phyloP scores from a whole-genome alignment of 2,329 filamentous ascomycete genomes.

The Emydomyces testavorans region DNA sequence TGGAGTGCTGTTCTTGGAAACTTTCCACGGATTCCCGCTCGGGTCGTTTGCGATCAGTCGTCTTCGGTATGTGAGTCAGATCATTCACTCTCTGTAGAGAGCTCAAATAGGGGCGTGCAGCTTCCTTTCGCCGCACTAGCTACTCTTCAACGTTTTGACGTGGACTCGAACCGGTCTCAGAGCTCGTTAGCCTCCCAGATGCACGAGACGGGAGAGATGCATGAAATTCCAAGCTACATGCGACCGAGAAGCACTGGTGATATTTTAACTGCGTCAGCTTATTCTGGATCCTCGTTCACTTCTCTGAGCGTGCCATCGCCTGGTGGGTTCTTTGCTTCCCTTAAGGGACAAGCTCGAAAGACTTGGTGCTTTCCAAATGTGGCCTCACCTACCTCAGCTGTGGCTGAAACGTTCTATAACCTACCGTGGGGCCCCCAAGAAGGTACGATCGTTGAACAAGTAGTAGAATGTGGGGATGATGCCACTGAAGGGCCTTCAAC shows the following conservation, averaged over 20 bases:
- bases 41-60: conserved; percentile 18
- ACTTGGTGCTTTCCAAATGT: conserved; percentile 62
- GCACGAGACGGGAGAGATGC: conserved; percentile 47
- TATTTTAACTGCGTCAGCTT: conserved; percentile 42
- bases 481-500: conserved; percentile 26
- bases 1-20: conserved; percentile 46
- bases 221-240: conserved; percentile 46
- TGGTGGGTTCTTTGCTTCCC: conserved; percentile 77
- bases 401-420: conserved; percentile 85
- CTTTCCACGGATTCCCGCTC: conserved; percentile 32
- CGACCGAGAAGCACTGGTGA: conserved; percentile 35
- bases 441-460: conserved; percentile 49
- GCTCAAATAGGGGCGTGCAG: conserved; percentile 46
- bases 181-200: conserved; percentile 34
- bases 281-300: conserved; percentile 60
- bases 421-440: conserved; percentile 57
- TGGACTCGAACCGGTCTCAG: conserved; percentile 35
- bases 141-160: conserved; percentile 62
- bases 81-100: conserved; percentile 14
- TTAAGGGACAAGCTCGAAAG: conserved; percentile 61
- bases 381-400: conserved; percentile 66
- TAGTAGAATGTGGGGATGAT: conserved; percentile 47
- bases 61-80: conserved; percentile 17
- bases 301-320: conserved; percentile 82
- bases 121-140: conserved; percentile 71